These are phyloP conservation scores for Leucoagaricus sp. DNA, from an alignment of 1,284 basidiomycete genomes.

Conservation along the genomic window DNA sequence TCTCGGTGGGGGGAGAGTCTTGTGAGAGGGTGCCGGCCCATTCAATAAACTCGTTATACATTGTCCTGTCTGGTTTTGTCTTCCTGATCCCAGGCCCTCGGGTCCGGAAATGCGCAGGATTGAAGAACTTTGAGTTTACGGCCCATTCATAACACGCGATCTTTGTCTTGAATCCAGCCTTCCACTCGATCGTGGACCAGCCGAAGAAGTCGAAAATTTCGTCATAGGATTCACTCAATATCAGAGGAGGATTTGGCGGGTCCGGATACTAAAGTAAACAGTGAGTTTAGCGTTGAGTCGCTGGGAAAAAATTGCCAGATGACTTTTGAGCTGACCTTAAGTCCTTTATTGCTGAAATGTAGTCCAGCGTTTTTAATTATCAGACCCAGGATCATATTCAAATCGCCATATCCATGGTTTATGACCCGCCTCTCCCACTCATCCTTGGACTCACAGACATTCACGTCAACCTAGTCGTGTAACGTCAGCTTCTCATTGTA, in stretches of 20 bases:
- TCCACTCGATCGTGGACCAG: conserved; percentile 52
- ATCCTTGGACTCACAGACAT: conserved; percentile 50
- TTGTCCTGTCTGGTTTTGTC: conserved; percentile 48
- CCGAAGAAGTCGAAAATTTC: conserved; percentile 57
- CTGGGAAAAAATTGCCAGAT: neutral
- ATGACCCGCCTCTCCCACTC: conserved; percentile 53
- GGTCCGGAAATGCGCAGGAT: conserved; percentile 36
- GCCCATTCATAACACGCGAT: conserved; percentile 59
- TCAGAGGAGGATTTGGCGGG: conserved; percentile 41
- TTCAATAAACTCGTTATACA: conserved; percentile 59
- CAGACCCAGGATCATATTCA: conserved; percentile 65
- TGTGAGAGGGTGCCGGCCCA: conserved; percentile 39
- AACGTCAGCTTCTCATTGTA: neutral
- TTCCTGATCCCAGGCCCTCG: conserved; percentile 40
- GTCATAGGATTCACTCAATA: conserved; percentile 44
- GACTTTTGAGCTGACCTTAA: conserved; percentile 49
- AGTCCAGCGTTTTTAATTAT: conserved; percentile 54
- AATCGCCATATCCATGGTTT: conserved; percentile 65
- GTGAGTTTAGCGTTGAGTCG: neutral
- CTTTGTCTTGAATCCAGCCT: conserved; percentile 53
- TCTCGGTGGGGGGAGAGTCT: conserved; percentile 13
- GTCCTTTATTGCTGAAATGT: conserved; percentile 49
- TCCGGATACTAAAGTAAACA: conserved; percentile 37
- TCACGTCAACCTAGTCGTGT: conserved; percentile 54
- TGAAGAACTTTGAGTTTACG: conserved; percentile 51